Evolutionary conservation across 2,329 filamentous ascomycete species (phyloP).

Genomic region (Davidsoniella eucalypti): DNA sequence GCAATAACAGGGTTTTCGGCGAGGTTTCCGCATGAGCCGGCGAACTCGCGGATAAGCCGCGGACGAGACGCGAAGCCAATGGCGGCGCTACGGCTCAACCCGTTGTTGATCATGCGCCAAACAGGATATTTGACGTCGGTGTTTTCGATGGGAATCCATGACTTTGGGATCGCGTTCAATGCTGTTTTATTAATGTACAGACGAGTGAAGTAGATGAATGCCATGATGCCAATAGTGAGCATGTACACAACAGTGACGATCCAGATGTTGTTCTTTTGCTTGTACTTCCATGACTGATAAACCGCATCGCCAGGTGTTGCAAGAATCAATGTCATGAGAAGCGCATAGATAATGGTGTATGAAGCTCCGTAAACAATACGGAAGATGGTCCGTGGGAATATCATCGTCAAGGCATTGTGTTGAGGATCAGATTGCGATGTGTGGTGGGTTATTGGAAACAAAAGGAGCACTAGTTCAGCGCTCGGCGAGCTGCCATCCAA

Average conservation of each 20-base stretch:
- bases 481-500: neutral
- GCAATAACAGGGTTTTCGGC: neutral
- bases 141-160: conserved; percentile 72
- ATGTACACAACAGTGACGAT: conserved; percentile 64
- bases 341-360: conserved; percentile 59
- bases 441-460: neutral
- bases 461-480: neutral
- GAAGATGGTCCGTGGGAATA: conserved; percentile 40
- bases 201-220: conserved; percentile 66
- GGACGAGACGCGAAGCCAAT: conserved; percentile 67
- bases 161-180: conserved; percentile 68
- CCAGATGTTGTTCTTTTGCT: conserved; percentile 64
- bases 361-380: conserved; percentile 65
- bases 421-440: neutral
- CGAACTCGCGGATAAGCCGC: conserved; percentile 20
- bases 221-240: conserved; percentile 50
- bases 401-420: conserved; percentile 20
- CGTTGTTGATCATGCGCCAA: conserved; percentile 55
- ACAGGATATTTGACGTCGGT: conserved; percentile 65
- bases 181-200: conserved; percentile 73
- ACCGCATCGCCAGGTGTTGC: conserved; percentile 69
- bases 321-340: conserved; percentile 58
- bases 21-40: neutral
- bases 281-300: conserved; percentile 52
- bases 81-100: conserved; percentile 59